These are phyloP conservation scores for Aspergillus brasiliensis DNA, from an alignment of 2,329 filamentous ascomycete species.

Conservation along the genomic window DNA sequence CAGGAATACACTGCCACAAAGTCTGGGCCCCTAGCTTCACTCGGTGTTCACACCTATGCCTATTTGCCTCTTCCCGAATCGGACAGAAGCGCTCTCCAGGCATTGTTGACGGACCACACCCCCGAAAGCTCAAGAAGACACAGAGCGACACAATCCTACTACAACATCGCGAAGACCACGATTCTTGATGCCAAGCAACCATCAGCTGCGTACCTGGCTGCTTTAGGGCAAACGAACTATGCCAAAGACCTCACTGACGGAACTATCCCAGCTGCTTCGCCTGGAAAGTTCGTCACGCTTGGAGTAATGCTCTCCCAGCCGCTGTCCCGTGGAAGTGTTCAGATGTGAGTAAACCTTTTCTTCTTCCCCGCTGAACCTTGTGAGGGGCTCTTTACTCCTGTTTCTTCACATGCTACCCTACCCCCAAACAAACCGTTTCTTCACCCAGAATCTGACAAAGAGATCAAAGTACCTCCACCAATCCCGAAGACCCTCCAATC, in stretches of 20 bases:
- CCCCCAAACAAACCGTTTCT: conserved; percentile 1
- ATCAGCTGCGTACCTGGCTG: conserved; percentile 12
- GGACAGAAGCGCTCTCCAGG: conserved; percentile 2
- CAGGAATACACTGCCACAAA: conserved; percentile 8
- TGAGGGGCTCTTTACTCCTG: neutral
- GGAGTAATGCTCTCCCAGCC: conserved; percentile 14
- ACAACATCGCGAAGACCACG: conserved; percentile 3
- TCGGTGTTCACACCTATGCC: conserved; percentile 9
- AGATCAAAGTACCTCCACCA: neutral
- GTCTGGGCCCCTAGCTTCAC: conserved; percentile 8
- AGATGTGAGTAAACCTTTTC: conserved; percentile 8
- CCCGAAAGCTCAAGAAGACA: neutral
- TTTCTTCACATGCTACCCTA: neutral
- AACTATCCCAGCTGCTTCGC: conserved; percentile 10
- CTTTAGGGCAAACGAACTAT: conserved; percentile 13
- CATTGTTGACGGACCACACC: neutral
- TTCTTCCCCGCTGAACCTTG: neutral
- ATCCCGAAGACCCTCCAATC: conserved; percentile 6
- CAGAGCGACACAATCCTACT: conserved; percentile 2
- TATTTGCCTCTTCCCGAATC: conserved; percentile 6
- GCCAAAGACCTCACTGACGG: conserved; percentile 10
- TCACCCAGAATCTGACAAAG: conserved; percentile 7
- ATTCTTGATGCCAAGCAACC: conserved; percentile 12
- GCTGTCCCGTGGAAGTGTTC: conserved; percentile 12
- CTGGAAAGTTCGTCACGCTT: conserved; percentile 12